Base-by-base conservation (phyloP, 495 filamentous ascomycete species). In the Hypomontagnella submonticulosa region DNA sequence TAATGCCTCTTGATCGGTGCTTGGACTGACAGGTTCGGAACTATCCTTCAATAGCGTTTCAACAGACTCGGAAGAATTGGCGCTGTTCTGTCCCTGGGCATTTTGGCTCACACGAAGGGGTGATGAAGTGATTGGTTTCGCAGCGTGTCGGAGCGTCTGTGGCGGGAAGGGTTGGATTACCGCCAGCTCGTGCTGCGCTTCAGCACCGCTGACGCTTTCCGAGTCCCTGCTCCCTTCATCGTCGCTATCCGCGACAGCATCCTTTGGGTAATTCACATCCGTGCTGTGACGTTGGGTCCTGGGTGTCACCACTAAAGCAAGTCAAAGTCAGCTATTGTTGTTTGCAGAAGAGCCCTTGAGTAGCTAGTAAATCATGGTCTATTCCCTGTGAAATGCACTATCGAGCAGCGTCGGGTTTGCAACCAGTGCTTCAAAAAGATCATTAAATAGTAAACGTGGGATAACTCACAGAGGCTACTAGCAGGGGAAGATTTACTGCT, bases 401-500 rank as follows among this genome's bases (percentile, higher is more conserved):
- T n/a, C n/a, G n/a, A n/a, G n/a, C n/a, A n/a, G n/a, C n/a, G n/a
- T n/a, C n/a, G n/a, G n/a, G n/a, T n/a, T n/a, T n/a, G n/a, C n/a
- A n/a, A n/a, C n/a, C n/a, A n/a, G n/a, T n/a, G n/a, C n/a, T n/a
- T n/a, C 20, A 36, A 7, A 9, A 61, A 19, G 23, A 54, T 18
- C 9, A 40, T n/a, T 20, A 34, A 12, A 47, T 27, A 10, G 49
- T 51, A 10, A 36, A 6, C 2, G 48, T 19, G 52, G 11, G 9
- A 61, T 48, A 34, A 57, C 57, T 69, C 65, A 55, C 75, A 20
- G 19, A 76, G 33, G 51, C 76, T 80, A 54, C 75, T 68, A 13
- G 70, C 68, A 15, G 75, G 76, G 27, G 78, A 80, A 3, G 76
- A 73, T 8, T 69, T 72, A 13, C 51, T 61, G 19, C 78, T 76